Base-by-base conservation (phyloP, 1,284 basidiomycete species). In the Ganoderma sp. region DNA sequence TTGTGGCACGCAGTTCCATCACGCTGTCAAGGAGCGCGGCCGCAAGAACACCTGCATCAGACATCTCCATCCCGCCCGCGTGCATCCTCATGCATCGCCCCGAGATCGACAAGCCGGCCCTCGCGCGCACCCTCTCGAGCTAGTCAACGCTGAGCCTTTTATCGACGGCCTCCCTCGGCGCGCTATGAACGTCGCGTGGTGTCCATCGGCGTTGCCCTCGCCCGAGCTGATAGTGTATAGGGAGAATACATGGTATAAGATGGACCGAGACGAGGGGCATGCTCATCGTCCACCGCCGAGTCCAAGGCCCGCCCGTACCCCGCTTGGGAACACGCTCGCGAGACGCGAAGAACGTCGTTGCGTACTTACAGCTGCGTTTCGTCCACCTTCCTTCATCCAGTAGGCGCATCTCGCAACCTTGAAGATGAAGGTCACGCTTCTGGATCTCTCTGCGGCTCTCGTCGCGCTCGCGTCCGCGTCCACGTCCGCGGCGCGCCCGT, bases 391-490 rank as follows among this genome's bases (percentile, higher is more conserved):
- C 22, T 22, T 28, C 7, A 15, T 54, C 14, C 15, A 28, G 1
- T 19, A 56, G 28, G 32, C 14, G 22, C 14, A 9, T 56, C 12
- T 8, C 17, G 25, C 52, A 56, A 56, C 14, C 52, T 56, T 15
- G 6, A 28, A 52, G 48, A 52, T 52, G 48, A 52, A 52, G 48
- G 48, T 52, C 22, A 14, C 48, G 22, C 48, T 52, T 52, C 22
- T 52, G 48, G 48, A 52, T 52, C 22, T 52, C 48, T 52, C 48
- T 52, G 48, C 48, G 22, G 48, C 48, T 25, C 32, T 32, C 32
- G 54, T 34, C 54, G 54, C 54, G 32, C 71, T 67, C 54, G 57
- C 69, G 48, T 63, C 68, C 56, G 67, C 69, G 57, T 64, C 71
- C 66, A 66, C 67, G 43, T 32, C 68, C 50, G 66, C 45, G 54